These are phyloP conservation scores for Neospermospora avenae DNA, from an alignment of 2,329 filamentous ascomycete species.

Conservation along the genomic window DNA sequence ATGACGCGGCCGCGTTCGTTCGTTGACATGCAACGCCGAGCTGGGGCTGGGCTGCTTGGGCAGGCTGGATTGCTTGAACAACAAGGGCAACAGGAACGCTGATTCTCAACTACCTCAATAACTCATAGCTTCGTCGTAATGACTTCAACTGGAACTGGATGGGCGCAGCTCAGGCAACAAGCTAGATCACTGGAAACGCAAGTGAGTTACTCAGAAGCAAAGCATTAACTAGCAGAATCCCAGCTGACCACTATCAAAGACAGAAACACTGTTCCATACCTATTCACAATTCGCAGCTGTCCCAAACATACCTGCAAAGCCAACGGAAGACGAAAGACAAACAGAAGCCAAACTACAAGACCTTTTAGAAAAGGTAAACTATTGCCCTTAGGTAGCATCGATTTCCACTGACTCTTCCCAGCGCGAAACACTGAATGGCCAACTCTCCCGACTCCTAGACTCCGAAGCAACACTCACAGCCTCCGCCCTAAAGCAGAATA, in stretches of 20 bases:
- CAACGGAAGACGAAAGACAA: slow-evolving; percentile 77
- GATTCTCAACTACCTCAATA: neutral
- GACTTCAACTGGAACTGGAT: slow-evolving; percentile 51
- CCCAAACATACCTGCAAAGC: slow-evolving; percentile 74
- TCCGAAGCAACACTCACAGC: slow-evolving; percentile 83
- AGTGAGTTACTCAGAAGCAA: slow-evolving; percentile 47
- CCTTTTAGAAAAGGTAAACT: slow-evolving; percentile 72
- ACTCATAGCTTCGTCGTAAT: slow-evolving; percentile 16
- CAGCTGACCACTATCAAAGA: slow-evolving; percentile 49
- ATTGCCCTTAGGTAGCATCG: neutral
- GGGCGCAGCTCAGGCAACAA: slow-evolving; percentile 93
- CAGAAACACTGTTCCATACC: slow-evolving; percentile 75
- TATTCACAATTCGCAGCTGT: slow-evolving; percentile 90
- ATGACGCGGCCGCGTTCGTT: neutral
- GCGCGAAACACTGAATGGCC: slow-evolving; percentile 77
- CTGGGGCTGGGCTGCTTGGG: neutral
- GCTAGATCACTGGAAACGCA: slow-evolving; percentile 85
- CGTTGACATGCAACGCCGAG: neutral
- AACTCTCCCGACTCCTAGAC: slow-evolving; percentile 86
- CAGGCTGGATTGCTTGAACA: neutral
- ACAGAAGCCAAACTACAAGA: slow-evolving; percentile 82
- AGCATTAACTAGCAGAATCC: neutral
- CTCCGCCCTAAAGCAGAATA: slow-evolving; percentile 95
- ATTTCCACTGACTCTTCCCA: slow-evolving; percentile 38
- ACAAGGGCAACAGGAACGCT: neutral